Percentiles rank a stretch among this genome's conserved stretches.
These are phyloP conservation scores for Boeremia lycopersici DNA, from an alignment of 2,329 filamentous ascomycete species.

Conservation along the genomic window DNA sequence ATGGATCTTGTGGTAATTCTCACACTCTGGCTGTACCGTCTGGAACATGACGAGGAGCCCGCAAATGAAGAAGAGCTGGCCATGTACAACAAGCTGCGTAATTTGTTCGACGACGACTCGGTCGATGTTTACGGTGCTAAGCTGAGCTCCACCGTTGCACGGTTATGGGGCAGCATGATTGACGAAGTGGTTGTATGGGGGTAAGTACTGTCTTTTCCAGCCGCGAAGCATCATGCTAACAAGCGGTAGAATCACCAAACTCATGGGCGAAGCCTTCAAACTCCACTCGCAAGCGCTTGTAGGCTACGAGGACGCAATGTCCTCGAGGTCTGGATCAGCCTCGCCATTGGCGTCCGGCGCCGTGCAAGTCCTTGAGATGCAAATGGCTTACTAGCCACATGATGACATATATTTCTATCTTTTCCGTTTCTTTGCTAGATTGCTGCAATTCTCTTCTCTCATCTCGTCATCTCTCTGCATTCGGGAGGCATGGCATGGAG, in stretches of 20 bases:
- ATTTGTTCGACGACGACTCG: slow-evolving; percentile 88
- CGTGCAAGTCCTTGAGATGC: slow-evolving; percentile 51
- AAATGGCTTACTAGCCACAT: slow-evolving; percentile 48
- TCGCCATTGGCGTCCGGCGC: slow-evolving; percentile 50
- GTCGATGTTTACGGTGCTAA: slow-evolving; percentile 81
- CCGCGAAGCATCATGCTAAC: slow-evolving; percentile 51
- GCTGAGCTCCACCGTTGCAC: slow-evolving; percentile 91
- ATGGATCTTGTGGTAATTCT: slow-evolving; percentile 98
- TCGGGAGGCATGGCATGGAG: slow-evolving; percentile 45
- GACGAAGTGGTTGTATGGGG: slow-evolving; percentile 99
- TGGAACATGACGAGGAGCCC: slow-evolving; percentile 97
- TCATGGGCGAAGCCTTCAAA: slow-evolving; percentile 98
- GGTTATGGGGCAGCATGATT: slow-evolving; percentile 96
- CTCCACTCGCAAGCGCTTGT: slow-evolving; percentile 93
- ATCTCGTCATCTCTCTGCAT: slow-evolving; percentile 37
- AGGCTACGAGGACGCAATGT: slow-evolving; percentile 85
- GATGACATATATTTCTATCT: slow-evolving; percentile 28
- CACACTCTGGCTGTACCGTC: slow-evolving; percentile 96
- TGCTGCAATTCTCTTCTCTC: slow-evolving; percentile 27
- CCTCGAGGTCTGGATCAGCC: slow-evolving; percentile 52
- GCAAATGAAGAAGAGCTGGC: slow-evolving; percentile 80
- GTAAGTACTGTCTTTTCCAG: slow-evolving; percentile 65
- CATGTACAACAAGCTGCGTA: slow-evolving; percentile 93
- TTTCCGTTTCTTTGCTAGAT: slow-evolving; percentile 38
- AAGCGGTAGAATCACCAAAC: slow-evolving; percentile 75